A percentile compares a stretch with the other conserved stretches of the same genome.
Evolutionary conservation across 768 basidiomycete genomes (phyloP).

Genomic region (Trametes sanguinea): DNA sequence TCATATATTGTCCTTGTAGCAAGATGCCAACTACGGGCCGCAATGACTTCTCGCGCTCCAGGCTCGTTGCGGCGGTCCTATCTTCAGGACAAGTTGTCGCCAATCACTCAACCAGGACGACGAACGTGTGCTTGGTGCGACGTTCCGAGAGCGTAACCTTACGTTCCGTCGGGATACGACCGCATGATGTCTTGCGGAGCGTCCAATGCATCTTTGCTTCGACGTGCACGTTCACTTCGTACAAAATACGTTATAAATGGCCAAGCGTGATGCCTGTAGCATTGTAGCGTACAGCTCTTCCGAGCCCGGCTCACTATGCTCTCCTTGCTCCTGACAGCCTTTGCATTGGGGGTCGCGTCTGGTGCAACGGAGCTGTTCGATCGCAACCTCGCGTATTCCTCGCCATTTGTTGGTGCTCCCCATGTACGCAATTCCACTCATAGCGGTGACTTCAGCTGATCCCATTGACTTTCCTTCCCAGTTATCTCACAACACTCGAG

Average conservation of each 20-base stretch:
- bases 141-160: no score
- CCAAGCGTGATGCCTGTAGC: no score
- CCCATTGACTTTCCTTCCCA: slow-evolving; percentile 17
- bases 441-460: neutral
- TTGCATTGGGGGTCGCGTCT: slow-evolving; percentile 15
- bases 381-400: slow-evolving; percentile 20
- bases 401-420: slow-evolving; percentile 11
- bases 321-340: neutral
- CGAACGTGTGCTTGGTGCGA: no score
- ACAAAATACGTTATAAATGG: no score
- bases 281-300: no score
- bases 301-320: neutral
- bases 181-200: neutral
- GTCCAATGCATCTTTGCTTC: neutral
- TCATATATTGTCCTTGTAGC: no score
- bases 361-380: slow-evolving; percentile 22
- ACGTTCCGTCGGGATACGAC: neutral
- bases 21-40: no score
- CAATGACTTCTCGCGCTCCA: no score
- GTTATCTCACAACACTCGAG: slow-evolving; percentile 42
- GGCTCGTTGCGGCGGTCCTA: no score
- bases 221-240: neutral
- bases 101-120: no score
- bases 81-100: no score
- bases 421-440: slow-evolving; percentile 4